These are phyloP conservation scores for Wallacemonas sp. DNA, from an alignment of 208 protist species.

Conservation along the genomic window DNA sequence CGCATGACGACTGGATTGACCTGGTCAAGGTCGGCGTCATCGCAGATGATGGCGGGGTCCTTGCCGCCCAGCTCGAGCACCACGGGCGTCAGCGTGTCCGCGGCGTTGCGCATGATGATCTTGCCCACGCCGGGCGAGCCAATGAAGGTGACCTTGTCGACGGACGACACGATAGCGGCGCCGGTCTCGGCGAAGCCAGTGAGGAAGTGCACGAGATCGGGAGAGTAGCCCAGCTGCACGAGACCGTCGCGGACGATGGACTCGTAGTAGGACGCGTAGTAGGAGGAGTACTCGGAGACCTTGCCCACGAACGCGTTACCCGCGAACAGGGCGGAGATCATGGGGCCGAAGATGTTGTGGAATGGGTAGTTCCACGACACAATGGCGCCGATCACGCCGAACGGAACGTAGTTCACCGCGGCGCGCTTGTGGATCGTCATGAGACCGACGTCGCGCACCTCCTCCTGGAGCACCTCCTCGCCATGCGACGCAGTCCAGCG, in stretches of 20 bases:
- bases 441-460: conserved; percentile 83
- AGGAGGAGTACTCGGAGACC: conserved; percentile 94
- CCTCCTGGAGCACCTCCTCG: conserved; percentile 78
- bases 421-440: conserved; percentile 91
- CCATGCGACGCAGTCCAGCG: conserved; percentile 83
- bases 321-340: conserved; percentile 94
- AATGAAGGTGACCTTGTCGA: conserved; percentile 94
- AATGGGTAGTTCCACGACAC: conserved; percentile 97
- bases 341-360: conserved; percentile 93
- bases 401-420: conserved; percentile 82
- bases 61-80: conserved; percentile 96
- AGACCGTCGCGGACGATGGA: conserved; percentile 90
- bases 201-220: conserved; percentile 92
- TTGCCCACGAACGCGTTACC: conserved; percentile 95
- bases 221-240: conserved; percentile 81
- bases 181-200: conserved; percentile 94
- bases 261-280: conserved; percentile 91
- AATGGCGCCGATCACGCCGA: conserved; percentile 92
- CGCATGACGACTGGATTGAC: conserved; percentile 88
- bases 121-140: conserved; percentile 88
- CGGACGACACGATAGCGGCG: conserved; percentile 79
- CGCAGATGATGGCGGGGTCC: conserved; percentile 92
- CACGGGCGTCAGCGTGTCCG: conserved; percentile 90
- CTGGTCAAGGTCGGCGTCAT: conserved; percentile 91
- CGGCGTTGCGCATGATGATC: conserved; percentile 90